Evolutionary conservation across 331 rosid genomes (phyloP), one percentile per base, ranked within the genome.

Genomic region (Malus hybrid): DNA sequence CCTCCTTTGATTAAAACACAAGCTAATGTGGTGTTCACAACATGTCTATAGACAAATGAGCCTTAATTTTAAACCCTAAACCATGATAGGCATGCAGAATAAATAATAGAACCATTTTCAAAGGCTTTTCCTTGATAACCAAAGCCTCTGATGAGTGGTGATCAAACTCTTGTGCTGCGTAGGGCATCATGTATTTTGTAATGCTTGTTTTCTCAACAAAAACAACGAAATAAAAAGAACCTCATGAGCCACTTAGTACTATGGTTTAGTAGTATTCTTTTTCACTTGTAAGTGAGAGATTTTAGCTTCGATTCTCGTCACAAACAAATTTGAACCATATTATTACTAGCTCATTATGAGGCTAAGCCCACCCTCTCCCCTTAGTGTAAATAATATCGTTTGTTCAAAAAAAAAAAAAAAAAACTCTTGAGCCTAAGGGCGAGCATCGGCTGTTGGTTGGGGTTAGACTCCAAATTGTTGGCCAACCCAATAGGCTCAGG

Each of bases 321-420:
- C 3, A 36, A 0, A 1, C 44, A 1, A 36, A 36, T 8, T 36
- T 36, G 44, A 36, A 36, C 4, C 0, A 36, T 1, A 36, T 8
- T 36, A 36, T 36, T 36, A 1, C 11, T 36, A 36, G 11, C 44
- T 0, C 11, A 36, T 36, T 36, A 36, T 36, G 44, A 36, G 44
- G 11, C 0, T 36, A 36, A 36, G 1, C 4, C 1, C 44, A 8
- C 1, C 42, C 2, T 0, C 3, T 8, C 44, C 11, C 0, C 1
- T 3, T 36, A 8, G 10, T 36, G 11, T 36, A 36, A 36, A 8
- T 8, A 36, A 2, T 36, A 36, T 36, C 11, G 11, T 36, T 36
- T 8, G 11, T 36, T 36, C 11, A 36, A 36, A 36, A 36, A 36
- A 36, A 36, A 36, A 36, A 28, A 32, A 7, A 36, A 36, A 36